Conservation (phyloP, 768 basidiomycete species). For the Cystofilobasidium bisporidii region DNA sequence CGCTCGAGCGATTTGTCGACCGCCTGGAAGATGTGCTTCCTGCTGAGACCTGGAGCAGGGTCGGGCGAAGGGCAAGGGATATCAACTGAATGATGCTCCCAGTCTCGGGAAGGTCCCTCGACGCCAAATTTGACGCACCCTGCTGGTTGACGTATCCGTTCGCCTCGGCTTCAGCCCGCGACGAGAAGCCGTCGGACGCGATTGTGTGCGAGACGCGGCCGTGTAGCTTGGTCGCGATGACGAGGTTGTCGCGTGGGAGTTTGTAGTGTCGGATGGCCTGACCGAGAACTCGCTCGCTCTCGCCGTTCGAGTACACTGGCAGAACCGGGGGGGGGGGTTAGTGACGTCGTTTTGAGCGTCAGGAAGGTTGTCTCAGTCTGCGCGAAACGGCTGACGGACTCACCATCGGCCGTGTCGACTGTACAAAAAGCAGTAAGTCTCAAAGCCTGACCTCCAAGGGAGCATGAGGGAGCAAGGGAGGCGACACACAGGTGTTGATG, state of each 20-base stretch:
- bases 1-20: constrained; percentile 18
- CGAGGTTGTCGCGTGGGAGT: constrained; percentile 6
- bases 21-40: constrained; percentile 17
- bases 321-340: neutral
- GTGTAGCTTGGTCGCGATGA: constrained; percentile 9
- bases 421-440: neutral
- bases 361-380: neutral
- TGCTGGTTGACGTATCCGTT: constrained; percentile 17
- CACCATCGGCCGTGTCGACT: constrained; percentile 7
- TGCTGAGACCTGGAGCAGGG: neutral
- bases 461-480: neutral
- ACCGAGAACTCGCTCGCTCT: constrained; percentile 3
- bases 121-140: neutral
- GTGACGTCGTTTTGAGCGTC: too few species aligned
- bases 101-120: too few species aligned
- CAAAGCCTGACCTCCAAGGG: neutral
- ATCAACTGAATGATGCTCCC: too few species aligned
- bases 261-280: constrained; percentile 11
- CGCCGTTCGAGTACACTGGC: constrained; percentile 8
- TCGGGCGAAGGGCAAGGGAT: too few species aligned
- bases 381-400: neutral
- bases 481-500: neutral
- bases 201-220: neutral
- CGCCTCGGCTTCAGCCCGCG: neutral
- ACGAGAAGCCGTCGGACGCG: neutral